Conservation (phyloP, 495 filamentous ascomycete species). For the Friedmanniomyces simplex region DNA sequence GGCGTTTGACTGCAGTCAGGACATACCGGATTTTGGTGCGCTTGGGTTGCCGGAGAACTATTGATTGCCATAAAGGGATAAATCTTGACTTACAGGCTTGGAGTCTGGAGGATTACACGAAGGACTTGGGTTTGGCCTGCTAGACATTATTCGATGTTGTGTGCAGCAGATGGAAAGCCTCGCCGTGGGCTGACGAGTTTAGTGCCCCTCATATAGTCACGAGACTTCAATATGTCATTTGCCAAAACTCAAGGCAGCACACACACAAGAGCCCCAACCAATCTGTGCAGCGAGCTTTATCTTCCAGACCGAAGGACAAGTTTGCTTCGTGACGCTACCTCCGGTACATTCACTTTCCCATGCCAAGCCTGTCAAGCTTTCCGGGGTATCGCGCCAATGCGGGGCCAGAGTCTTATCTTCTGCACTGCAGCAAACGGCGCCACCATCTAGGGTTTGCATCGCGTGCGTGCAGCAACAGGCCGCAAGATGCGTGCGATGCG, state of each 20-base stretch:
- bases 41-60: slow-evolving; percentile 58
- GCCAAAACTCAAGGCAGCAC: background rate
- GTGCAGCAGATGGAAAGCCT: no score
- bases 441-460: background rate
- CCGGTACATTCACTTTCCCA: background rate
- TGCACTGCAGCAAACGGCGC: background rate
- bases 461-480: background rate
- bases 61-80: slow-evolving; percentile 28
- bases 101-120: no score
- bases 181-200: no score
- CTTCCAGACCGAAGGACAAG: no score
- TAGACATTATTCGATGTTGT: no score
- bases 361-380: background rate
- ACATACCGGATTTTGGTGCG: slow-evolving; percentile 58
- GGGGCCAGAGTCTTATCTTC: background rate
- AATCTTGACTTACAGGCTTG: no score
- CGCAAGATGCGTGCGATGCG: background rate
- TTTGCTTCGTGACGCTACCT: no score
- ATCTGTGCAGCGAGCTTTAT: no score
- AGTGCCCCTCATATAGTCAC: no score
- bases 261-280: no score
- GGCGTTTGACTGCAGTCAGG: slow-evolving; percentile 60
- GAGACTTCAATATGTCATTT: no score
- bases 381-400: background rate
- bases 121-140: no score